These are phyloP conservation scores for Ceratocystis cacaofunesta DNA, from an alignment of 2,329 filamentous ascomycete species.

Conservation along the genomic window DNA sequence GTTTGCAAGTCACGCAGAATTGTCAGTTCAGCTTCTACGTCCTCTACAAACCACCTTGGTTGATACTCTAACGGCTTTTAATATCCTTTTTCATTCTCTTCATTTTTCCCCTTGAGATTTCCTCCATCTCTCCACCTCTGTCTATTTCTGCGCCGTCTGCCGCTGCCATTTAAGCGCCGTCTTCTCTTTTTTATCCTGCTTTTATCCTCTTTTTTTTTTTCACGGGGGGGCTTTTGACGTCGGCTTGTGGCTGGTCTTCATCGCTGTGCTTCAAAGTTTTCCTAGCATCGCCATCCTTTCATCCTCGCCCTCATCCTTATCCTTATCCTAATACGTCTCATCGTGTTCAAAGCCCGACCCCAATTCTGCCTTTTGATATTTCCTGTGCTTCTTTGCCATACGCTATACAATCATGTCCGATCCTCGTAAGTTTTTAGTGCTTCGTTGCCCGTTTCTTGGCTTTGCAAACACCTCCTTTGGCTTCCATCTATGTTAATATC, in stretches of 20 bases:
- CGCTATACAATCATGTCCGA: conserved; percentile 12
- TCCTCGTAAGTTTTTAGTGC: conserved; percentile 9
- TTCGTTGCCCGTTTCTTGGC: not conserved
- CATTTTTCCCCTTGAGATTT: not conserved
- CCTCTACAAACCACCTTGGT: not conserved
- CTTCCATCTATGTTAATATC: not conserved
- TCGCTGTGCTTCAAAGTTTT: not conserved
- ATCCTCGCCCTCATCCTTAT: not conserved
- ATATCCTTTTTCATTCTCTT: not conserved
- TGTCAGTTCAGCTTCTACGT: not conserved
- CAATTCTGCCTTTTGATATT: not conserved
- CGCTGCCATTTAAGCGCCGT: not conserved
- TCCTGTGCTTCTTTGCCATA: not conserved
- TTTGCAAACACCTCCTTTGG: not conserved
- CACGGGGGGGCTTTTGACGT: not conserved
- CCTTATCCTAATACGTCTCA: not conserved
- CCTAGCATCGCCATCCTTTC: not conserved
- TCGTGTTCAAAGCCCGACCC: not conserved
- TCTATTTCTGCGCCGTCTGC: not conserved
- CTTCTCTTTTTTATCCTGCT: not conserved
- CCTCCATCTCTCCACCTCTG: not conserved
- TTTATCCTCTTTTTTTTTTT: not conserved
- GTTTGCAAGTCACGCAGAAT: not conserved
- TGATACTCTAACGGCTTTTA: not conserved
- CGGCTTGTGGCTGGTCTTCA: not conserved